Evolutionary conservation across 2,329 filamentous ascomycete species (phyloP), one percentile per base, ranked within the genome.

Genomic region (Colletotrichum eleusines): DNA sequence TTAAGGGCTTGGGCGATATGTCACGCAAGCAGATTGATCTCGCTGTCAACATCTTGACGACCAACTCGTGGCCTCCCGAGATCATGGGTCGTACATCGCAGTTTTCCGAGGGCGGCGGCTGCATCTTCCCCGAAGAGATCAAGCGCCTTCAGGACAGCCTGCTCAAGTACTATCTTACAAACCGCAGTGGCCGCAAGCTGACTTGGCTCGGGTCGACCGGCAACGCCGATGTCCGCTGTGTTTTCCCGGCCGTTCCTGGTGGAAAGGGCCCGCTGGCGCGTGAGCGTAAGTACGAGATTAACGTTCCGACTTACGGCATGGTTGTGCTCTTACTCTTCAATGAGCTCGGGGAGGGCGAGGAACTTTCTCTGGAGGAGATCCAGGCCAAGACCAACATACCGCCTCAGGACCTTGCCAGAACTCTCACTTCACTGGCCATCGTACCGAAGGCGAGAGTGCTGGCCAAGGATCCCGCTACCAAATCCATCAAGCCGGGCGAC

Each of bases 31-130:
- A 87, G 38, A 89, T 95, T 35, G 96, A 98, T 57, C 86, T 99
- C 31, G 88, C 88, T 60, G 92, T 98, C 81, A 94, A 90, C 74
- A 91, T 99, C 38, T 87, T 99, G 48, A 98, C 95, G 0, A 95
- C 91, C 75, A 98, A 97, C 80, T 95, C 94, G 78, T 99, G 96
- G 96, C 96, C 96, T 2, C 89, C 94, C 74, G 95, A 98, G 76
- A 89, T 94, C 16, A 94, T 98, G 90, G 90, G 91, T 9, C 79
- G 89, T 71, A 75, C 85, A 78, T 76, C 87, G 82, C 76, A 87
- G 81, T 75, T 87, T 79, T 82, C 85, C 48, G 83, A 84, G 20
- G 83, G 81, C 71, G 71, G 82, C 79, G 76, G 84, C 77, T 94
- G 92, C 83, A 91, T 89, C 65, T 98, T 92, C 78, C 94, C 95